Base-by-base conservation (phyloP, 345 rosid genomes). In the Noccaea bulbosa region DNA sequence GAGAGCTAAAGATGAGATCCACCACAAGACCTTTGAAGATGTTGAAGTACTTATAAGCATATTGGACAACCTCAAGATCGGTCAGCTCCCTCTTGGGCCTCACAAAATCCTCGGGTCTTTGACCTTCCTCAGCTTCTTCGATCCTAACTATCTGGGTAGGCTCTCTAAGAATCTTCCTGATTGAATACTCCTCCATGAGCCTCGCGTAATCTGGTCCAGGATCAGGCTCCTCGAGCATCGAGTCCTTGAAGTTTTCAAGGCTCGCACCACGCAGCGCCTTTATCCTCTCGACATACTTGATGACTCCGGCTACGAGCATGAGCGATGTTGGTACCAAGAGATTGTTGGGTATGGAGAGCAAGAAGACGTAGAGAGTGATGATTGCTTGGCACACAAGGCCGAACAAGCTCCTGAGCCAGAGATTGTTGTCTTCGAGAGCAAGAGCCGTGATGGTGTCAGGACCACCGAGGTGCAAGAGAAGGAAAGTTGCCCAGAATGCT, bases 381-480 rank as follows among this genome's bases (percentile, higher is more conserved):
- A 20, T 4, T 0, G 16, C 54, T 46, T 65, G 70, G 4, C 24
- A 37, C 4, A 37, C 12, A 11, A 65, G 17, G 5, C 32, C 43
- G 4, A 65, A 51, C 32, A 65, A 65, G 32, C 5, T 9, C 47
- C 70, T 35, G 5, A 65, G 45, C 70, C 70, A 65, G n/a, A 65
- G 57, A 15, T 65, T 37, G 15, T 65, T 65, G 17, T 65, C 70
- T 1, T 65, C 70, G 0, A 65, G 70, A 12, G 70, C 54, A 48
- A 65, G 56, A 6, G 70, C 41, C 5, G 70, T 65, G 46, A 65
- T 65, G 4, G 70, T 65, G 17, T 65, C 57, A 4, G 70, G 57
- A 20, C 70, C 56, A 56, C 70, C 67, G 1, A 70, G 71, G 53
- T 78, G 81, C 75, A 78, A 50, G 10, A 65, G 56, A 16, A 65